Conservation (phyloP, 352 stramenopile genomes). For the Lagenidium giganteum region DNA sequence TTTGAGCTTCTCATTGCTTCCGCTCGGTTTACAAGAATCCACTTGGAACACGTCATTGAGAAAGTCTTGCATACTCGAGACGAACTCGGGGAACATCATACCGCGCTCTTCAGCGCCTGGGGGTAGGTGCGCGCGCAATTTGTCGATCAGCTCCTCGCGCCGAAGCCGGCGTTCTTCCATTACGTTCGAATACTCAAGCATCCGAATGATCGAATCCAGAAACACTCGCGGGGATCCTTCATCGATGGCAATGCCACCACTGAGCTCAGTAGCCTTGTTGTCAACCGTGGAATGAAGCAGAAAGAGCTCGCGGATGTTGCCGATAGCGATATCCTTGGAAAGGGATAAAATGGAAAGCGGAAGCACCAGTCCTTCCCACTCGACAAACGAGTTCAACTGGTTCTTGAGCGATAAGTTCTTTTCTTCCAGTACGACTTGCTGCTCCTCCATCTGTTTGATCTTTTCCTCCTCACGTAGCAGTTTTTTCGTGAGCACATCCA, state of each 20-base stretch:
- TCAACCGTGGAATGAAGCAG: constrained; percentile 25
- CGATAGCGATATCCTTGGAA: constrained; percentile 44
- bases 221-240: constrained; percentile 20
- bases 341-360: constrained; percentile 41
- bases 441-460: constrained; percentile 52
- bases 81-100: constrained; percentile 52
- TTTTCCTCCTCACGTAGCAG: constrained; percentile 65
- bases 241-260: constrained; percentile 1
- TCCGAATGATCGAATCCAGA: constrained; percentile 35
- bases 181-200: constrained; percentile 37
- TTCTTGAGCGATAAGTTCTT: constrained; percentile 32
- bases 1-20: constrained; percentile 24
- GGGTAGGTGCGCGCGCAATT: constrained; percentile 26
- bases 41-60: constrained; percentile 27
- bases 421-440: constrained; percentile 45
- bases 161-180: constrained; percentile 31
- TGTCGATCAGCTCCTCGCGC: constrained; percentile 21
- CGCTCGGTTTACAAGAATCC: constrained; percentile 19
- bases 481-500: constrained; percentile 76
- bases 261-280: too few species aligned
- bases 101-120: constrained; percentile 39
- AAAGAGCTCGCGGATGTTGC: constrained; percentile 50
- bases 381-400: constrained; percentile 42
- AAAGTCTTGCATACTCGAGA: constrained; percentile 37
- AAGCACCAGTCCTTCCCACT: constrained; percentile 41